Conservation (phyloP, 2,329 filamentous ascomycete genomes). For the Calonectria pauciramosa region DNA sequence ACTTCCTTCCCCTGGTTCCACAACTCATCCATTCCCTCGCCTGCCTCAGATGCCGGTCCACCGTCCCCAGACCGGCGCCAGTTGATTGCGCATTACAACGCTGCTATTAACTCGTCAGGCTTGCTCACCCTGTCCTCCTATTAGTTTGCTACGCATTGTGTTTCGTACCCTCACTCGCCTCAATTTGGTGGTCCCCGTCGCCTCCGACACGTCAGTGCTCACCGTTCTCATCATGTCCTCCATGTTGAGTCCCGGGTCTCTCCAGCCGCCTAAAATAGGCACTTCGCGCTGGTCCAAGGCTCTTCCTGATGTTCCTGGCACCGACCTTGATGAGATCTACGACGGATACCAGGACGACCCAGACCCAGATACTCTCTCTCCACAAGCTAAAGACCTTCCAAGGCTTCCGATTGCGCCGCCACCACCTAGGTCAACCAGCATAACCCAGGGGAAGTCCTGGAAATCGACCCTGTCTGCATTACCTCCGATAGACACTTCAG, state of each 20-base stretch:
- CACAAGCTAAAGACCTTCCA: constrained; percentile 41
- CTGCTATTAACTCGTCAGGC: constrained; percentile 6
- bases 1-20: constrained; percentile 17
- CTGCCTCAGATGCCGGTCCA: constrained; percentile 22
- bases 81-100: constrained; percentile 22
- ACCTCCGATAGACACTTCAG: constrained; percentile 38
- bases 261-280: constrained; percentile 53
- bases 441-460: constrained; percentile 40
- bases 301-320: constrained; percentile 63
- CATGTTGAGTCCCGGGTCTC: constrained; percentile 41
- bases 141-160: constrained; percentile 34
- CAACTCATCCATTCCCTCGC: neutral
- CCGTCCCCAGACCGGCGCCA: constrained; percentile 4
- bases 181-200: constrained; percentile 35
- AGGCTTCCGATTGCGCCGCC: constrained; percentile 40
- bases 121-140: constrained; percentile 2
- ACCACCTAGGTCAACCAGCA: constrained; percentile 42
- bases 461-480: constrained; percentile 40
- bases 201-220: constrained; percentile 29
- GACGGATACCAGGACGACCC: constrained; percentile 39
- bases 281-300: constrained; percentile 72
- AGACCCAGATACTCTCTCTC: constrained; percentile 32
- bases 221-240: constrained; percentile 33
- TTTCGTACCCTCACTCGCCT: constrained; percentile 45
- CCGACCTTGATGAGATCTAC: constrained; percentile 35